Conservation (phyloP, 2,329 filamentous ascomycete species). For the Diaporthe sp. region DNA sequence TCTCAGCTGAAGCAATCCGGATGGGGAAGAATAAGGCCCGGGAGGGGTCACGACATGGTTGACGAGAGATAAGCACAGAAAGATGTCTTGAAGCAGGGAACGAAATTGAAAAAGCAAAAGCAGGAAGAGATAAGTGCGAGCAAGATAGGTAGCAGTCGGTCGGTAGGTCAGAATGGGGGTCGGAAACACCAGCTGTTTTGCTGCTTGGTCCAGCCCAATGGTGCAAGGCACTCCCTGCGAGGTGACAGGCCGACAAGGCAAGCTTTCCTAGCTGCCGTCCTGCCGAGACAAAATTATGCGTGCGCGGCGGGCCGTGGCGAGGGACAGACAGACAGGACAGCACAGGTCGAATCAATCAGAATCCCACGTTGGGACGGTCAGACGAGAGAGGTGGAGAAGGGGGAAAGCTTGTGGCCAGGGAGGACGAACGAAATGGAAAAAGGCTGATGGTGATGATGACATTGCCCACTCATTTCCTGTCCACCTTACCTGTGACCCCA, state of each 20-base stretch:
- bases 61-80: not conserved
- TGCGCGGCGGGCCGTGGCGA: slow-evolving; percentile 24
- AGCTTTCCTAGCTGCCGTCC: slow-evolving; percentile 25
- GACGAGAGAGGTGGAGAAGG: not conserved
- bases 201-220: slow-evolving; percentile 13
- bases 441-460: not conserved
- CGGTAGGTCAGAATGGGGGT: not conserved
- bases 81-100: not conserved
- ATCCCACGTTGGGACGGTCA: not conserved
- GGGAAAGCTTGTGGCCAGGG: not conserved
- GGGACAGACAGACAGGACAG: not conserved
- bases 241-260: not conserved
- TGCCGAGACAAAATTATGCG: slow-evolving; percentile 17
- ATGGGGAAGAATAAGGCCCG: not conserved
- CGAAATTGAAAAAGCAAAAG: not conserved
- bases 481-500: not conserved
- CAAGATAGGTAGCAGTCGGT: not conserved
- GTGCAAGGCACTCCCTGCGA: slow-evolving; percentile 13
- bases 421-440: not conserved
- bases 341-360: not conserved
- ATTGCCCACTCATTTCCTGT: not conserved
- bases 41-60: slow-evolving; percentile 14
- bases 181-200: slow-evolving; percentile 25
- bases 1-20: not conserved
- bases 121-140: not conserved